These are phyloP conservation scores for Cladorrhinum samala DNA, from an alignment of 495 filamentous ascomycete species.

Conservation along the genomic window DNA sequence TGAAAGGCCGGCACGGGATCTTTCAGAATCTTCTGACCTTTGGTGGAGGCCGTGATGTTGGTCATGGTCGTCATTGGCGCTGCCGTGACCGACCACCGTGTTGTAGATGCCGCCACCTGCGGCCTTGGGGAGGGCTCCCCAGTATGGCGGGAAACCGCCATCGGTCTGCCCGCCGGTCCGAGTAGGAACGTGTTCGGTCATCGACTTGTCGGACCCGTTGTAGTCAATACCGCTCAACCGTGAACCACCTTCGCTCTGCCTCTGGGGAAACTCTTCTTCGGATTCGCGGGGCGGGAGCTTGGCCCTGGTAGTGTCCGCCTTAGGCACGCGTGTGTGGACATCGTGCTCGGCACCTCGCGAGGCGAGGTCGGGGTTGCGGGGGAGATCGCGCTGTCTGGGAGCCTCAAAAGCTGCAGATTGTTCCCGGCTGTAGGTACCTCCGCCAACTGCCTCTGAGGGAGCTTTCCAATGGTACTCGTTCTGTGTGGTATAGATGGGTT, in stretches of 20 bases:
- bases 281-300: background rate
- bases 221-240: no score
- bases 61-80: slow-evolving; percentile 27
- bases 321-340: background rate
- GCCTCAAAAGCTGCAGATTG: background rate
- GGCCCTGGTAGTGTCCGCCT: background rate
- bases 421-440: slow-evolving; percentile 11
- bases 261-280: background rate
- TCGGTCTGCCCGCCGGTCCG: no score
- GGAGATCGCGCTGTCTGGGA: background rate
- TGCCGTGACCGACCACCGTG: slow-evolving; percentile 38
- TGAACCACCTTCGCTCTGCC: background rate
- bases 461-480: slow-evolving; percentile 1
- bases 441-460: slow-evolving; percentile 12
- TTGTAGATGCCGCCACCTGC: slow-evolving; percentile 33
- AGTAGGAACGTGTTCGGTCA: no score
- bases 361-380: background rate
- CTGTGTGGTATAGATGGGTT: background rate
- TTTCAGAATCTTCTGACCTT: slow-evolving; percentile 13
- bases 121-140: slow-evolving; percentile 35
- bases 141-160: slow-evolving; percentile 24
- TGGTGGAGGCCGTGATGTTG: slow-evolving; percentile 25
- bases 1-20: slow-evolving; percentile 13
- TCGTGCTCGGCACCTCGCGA: background rate
- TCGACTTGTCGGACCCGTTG: no score